Conservation (phyloP, 2,329 filamentous ascomycete genomes). For the Aspergillus ibericus region DNA sequence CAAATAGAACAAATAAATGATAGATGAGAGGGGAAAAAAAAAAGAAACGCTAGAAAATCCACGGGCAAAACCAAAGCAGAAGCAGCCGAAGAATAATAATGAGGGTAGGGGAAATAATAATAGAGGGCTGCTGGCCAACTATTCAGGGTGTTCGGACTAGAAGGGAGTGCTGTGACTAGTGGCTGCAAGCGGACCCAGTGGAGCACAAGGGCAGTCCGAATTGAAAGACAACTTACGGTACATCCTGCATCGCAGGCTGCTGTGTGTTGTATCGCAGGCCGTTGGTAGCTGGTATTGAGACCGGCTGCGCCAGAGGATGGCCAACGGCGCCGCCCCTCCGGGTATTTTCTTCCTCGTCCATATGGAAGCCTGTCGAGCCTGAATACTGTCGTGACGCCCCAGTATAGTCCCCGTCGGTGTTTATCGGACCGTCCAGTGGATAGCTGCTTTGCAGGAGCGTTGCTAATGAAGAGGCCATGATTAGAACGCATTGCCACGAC, state of each 20-base stretch:
- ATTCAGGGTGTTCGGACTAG: conserved; percentile 34
- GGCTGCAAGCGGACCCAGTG: conserved; percentile 30
- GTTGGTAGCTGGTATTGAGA: conserved; percentile 49
- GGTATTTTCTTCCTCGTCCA: conserved; percentile 49
- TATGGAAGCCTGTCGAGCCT: conserved; percentile 34
- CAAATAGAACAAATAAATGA: conserved; percentile 5
- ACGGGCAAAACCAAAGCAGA: neutral
- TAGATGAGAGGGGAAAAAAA: no score
- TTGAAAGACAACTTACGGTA: conserved; percentile 56
- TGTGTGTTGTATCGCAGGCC: conserved; percentile 54
- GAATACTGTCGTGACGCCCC: conserved; percentile 36
- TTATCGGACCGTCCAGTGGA: conserved; percentile 40
- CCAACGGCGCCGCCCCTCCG: conserved; percentile 53
- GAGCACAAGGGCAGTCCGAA: conserved; percentile 34
- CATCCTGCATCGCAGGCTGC: conserved; percentile 53
- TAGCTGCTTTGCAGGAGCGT: conserved; percentile 39
- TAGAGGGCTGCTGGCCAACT: conserved; percentile 6
- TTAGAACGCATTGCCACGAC: conserved; percentile 24
- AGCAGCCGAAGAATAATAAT: neutral
- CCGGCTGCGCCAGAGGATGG: conserved; percentile 47
- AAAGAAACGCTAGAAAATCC: conserved; percentile 3
- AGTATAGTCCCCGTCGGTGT: conserved; percentile 43
- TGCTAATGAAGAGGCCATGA: conserved; percentile 24
- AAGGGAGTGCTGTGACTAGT: conserved; percentile 33
- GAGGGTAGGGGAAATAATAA: neutral